These are phyloP conservation scores for Chlorokybus atmophyticus DNA, from an alignment of 139 green algal genomes.

Conservation along the genomic window DNA sequence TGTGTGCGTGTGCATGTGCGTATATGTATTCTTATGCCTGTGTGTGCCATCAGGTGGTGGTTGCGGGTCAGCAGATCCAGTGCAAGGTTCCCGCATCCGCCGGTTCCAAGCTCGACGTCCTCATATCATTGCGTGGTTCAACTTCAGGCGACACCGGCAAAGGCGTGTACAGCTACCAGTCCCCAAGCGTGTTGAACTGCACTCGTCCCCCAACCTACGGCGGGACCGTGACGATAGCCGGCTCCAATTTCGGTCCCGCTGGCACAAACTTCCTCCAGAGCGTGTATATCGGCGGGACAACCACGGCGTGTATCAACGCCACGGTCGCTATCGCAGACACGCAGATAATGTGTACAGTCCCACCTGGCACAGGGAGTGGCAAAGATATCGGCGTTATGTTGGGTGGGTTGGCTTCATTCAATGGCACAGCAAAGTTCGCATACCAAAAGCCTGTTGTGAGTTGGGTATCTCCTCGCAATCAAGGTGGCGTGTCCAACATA, in stretches of 20 bases:
- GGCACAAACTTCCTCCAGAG: neutral
- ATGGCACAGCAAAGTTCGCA: too few species aligned
- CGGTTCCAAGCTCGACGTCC: neutral
- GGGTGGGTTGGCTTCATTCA: neutral
- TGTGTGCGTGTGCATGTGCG: too few species aligned
- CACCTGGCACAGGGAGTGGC: neutral
- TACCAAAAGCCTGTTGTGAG: too few species aligned
- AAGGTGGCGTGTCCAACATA: too few species aligned
- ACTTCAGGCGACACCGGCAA: neutral
- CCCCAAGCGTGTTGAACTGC: neutral
- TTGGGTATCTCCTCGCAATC: too few species aligned
- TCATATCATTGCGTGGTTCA: neutral
- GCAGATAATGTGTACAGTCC: neutral
- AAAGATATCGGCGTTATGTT: neutral
- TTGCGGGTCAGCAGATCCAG: neutral
- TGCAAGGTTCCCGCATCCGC: neutral
- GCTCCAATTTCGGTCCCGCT: neutral
- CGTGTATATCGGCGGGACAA: neutral
- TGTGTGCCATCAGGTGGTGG: neutral
- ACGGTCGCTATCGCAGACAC: too few species aligned
- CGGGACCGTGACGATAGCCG: neutral
- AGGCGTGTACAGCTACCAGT: neutral
- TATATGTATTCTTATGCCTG: too few species aligned
- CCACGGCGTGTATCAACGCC: too few species aligned
- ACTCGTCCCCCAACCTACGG: neutral